A percentile compares a stretch with the other conserved stretches of the same genome.
Conservation (phyloP, 192 early-diverging fungal species). For the Coemansia sp. region DNA sequence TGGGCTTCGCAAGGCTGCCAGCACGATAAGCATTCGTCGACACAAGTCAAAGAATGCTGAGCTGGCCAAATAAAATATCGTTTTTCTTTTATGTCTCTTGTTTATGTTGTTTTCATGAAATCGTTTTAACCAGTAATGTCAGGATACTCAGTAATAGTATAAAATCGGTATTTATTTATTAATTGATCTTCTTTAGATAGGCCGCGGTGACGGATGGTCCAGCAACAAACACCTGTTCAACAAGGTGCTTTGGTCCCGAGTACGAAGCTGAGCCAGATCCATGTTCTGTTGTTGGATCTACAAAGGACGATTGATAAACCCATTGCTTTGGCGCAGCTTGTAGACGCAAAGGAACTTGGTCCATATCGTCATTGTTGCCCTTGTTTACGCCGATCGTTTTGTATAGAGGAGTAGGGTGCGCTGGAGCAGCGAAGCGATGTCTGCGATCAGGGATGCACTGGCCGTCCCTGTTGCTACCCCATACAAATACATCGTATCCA, state of each 20-base stretch:
- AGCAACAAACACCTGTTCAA: conserved; percentile 42
- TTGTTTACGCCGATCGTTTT: not conserved
- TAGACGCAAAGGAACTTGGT: conserved; percentile 1
- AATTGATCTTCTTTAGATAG: conserved; percentile 14
- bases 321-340: conserved; percentile 46
- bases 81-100: too few relatives aligned
- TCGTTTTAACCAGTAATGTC: too few relatives aligned
- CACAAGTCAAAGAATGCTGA: too few relatives aligned
- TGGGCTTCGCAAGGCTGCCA: too few relatives aligned
- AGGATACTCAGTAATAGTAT: too few relatives aligned
- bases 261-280: not conserved
- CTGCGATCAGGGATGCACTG: conserved; percentile 41
- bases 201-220: conserved; percentile 29
- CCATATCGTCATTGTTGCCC: not conserved
- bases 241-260: conserved; percentile 16
- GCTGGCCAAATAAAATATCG: too few relatives aligned
- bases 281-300: not conserved
- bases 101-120: too few relatives aligned
- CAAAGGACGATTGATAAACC: conserved; percentile 23
- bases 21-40: too few relatives aligned
- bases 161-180: too few relatives aligned
- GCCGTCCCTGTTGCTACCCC: conserved; percentile 38
- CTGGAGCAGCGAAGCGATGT: conserved; percentile 34
- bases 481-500: conserved; percentile 44
- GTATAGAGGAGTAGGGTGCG: conserved; percentile 27